These are phyloP conservation scores for Hyaloscypha variabilis DNA, from an alignment of 495 filamentous ascomycete species.

Conservation along the genomic window DNA sequence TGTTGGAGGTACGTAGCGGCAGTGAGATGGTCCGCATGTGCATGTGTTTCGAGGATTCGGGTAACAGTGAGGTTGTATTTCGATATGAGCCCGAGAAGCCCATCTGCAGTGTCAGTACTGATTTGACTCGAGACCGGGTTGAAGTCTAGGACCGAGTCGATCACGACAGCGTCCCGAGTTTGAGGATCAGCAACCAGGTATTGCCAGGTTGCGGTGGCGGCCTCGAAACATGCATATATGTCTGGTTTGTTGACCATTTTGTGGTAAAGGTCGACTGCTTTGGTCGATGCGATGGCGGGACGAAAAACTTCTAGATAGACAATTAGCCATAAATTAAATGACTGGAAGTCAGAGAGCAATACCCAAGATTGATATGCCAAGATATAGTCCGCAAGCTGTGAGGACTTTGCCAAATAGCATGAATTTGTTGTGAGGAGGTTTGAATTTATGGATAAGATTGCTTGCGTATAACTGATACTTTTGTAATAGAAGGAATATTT, in stretches of 20 bases:
- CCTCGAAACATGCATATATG: conserved; percentile 37
- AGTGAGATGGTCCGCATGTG: conserved; percentile 66
- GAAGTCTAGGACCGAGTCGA: conserved; percentile 64
- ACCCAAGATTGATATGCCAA: too few species aligned
- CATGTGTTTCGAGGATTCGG: conserved; percentile 60
- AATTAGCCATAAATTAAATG: too few species aligned
- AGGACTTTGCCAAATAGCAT: too few species aligned
- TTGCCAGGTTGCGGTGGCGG: conserved; percentile 58
- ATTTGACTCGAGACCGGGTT: conserved; percentile 48
- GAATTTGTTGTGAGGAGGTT: too few species aligned
- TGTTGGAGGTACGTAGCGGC: conserved; percentile 56
- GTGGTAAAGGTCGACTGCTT: conserved; percentile 5
- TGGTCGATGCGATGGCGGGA: background rate
- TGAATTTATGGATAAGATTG: too few species aligned
- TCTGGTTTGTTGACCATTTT: conserved; percentile 21
- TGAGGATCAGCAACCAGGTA: conserved; percentile 58
- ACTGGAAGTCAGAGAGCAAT: too few species aligned
- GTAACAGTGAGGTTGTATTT: conserved; percentile 49
- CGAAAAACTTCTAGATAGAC: background rate
- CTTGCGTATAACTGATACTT: too few species aligned
- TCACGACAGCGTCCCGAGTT: conserved; percentile 51
- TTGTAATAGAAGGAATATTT: too few species aligned
- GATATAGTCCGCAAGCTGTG: too few species aligned
- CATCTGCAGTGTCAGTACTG: conserved; percentile 51
- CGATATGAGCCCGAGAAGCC: conserved; percentile 42